Base-by-base conservation (phyloP, 1,284 basidiomycete species). In the Fomitopsis palustris region DNA sequence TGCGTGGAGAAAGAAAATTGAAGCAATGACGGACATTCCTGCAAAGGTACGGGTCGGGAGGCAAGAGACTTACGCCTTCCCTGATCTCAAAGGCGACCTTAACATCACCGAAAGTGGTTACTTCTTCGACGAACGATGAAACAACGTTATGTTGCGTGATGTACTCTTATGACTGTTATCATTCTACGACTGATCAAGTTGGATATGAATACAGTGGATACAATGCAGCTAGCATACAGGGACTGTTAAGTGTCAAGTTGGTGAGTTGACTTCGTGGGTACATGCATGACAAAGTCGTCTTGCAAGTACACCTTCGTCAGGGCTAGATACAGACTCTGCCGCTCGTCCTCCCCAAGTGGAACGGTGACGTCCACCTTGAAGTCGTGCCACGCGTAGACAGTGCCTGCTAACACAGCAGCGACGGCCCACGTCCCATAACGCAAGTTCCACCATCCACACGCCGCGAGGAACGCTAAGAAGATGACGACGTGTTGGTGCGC, bases 261-360 rank as follows among this genome's bases (percentile, higher is more conserved):
- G 31, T 7, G 6, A 33, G 31, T 10, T 33, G 7, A 3, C 35
- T 42, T 42, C 6, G 9, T 19, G 10, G 54, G 54, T n/a, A 38
- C 39, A 45, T n/a, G 52, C 54, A 56, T 42, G 4, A 43, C 38
- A 31, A 51, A 39, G 27, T 47, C 56, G 21, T 61, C 60, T 17
- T 53, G 19, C 39, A 55, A 31, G 31, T 61, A 61, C 31, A 42
- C 39, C 56, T 47, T 47, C 9, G 56, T 55, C 56, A 55, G 53
- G 7, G 41, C 63, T n/a, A 80, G 66, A 65, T 76, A 81, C 29
- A 81, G 54, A 53, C 73, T 77, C 62, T 81, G 79, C 56, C 68
- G 71, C 53, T 81, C 79, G 61, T 81, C 74, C 57, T 73, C 67
- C 14, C 80, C 80, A 1, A 82, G 69, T 4, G 76, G 70, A 41